Evolutionary conservation across 2,329 filamentous ascomycete species (phyloP).

Genomic region (Huntiella savannae): DNA sequence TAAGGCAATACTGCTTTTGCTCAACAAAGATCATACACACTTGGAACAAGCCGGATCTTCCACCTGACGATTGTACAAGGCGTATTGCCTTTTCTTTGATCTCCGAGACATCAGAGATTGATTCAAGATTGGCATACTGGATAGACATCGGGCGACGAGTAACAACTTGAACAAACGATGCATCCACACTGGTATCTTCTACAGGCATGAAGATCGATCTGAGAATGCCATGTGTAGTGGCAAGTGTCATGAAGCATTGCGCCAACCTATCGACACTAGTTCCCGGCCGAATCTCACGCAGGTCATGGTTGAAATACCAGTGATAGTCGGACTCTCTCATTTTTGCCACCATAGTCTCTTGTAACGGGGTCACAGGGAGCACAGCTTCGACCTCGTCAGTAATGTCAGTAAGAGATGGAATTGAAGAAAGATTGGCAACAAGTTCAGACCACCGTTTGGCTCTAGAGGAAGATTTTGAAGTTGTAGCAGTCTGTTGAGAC

Average conservation of each 20-base stretch:
- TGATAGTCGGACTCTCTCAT: slow-evolving; percentile 58
- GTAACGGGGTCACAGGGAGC: slow-evolving; percentile 61
- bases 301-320: slow-evolving; percentile 73
- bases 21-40: slow-evolving; percentile 23
- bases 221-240: slow-evolving; percentile 47
- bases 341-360: slow-evolving; percentile 70
- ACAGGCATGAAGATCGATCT: slow-evolving; percentile 55
- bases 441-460: background rate
- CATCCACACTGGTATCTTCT: slow-evolving; percentile 35
- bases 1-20: slow-evolving; percentile 25
- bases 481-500: background rate
- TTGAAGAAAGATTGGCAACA: background rate
- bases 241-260: slow-evolving; percentile 41
- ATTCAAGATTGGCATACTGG: background rate
- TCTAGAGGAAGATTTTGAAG: background rate
- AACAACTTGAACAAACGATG: slow-evolving; percentile 32
- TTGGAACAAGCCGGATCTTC: slow-evolving; percentile 26
- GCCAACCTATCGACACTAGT: slow-evolving; percentile 38
- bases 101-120: background rate
- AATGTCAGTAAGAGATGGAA: slow-evolving; percentile 12
- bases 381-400: slow-evolving; percentile 31
- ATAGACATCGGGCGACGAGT: slow-evolving; percentile 12
- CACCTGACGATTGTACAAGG: slow-evolving; percentile 21
- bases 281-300: slow-evolving; percentile 38
- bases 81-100: slow-evolving; percentile 21